phyloP scores from a whole-genome alignment of 306 rosid species.

The Casuarina cunninghamiana region DNA sequence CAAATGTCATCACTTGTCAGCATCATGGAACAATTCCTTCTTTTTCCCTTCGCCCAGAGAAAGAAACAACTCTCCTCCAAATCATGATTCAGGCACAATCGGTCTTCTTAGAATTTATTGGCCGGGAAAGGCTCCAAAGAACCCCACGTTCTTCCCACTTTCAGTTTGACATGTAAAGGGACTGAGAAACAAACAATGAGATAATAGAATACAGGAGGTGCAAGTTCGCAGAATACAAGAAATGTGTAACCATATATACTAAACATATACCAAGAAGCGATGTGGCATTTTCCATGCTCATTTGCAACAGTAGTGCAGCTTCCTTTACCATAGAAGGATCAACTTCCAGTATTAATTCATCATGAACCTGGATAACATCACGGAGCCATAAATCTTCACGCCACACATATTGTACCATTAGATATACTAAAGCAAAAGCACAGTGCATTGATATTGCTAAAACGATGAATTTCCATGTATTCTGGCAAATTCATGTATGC shows the following conservation, averaged over 20 bases:
- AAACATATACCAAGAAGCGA: conserved; percentile 71
- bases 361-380: conserved; percentile 72
- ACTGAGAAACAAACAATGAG: conserved; percentile 51
- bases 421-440: background rate
- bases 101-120: conserved; percentile 37
- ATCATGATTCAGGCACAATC: conserved; percentile 37
- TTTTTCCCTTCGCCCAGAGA: conserved; percentile 20
- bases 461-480: background rate
- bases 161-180: conserved; percentile 81
- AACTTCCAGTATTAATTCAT: conserved; percentile 90
- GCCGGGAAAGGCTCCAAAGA: conserved; percentile 68
- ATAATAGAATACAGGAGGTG: conserved; percentile 23
- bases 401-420: background rate
- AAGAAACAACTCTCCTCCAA: conserved; percentile 12
- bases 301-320: conserved; percentile 71
- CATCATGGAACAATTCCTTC: conserved; percentile 14
- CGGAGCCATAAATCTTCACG: background rate
- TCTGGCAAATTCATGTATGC: conserved; percentile 9
- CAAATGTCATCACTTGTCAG: conserved; percentile 9
- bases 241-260: background rate
- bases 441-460: background rate
- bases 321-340: conserved; percentile 73
- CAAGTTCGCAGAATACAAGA: conserved; percentile 9
- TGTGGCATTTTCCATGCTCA: conserved; percentile 91
- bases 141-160: conserved; percentile 95